Base-by-base conservation (phyloP, 1,284 basidiomycete genomes). In the Trichosporon sp. region DNA sequence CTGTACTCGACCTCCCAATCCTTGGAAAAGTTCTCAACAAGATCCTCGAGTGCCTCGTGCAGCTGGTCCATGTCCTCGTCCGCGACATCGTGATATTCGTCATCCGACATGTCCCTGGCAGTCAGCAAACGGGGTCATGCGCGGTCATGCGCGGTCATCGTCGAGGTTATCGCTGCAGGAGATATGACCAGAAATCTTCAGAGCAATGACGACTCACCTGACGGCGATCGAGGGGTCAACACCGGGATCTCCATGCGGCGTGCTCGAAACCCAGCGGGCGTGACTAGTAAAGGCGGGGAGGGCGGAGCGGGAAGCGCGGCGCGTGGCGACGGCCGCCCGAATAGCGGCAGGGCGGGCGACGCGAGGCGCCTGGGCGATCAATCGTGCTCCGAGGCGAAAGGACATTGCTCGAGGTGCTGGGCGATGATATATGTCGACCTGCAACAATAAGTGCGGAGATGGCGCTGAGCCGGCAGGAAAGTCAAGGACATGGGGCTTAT, bases 1-100 rank as follows among this genome's bases (percentile, higher is more conserved):
- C 91, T 91, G 82, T 98, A 98, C 82, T 98, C 96, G 14, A 98
- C 91, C 81, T 99, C 96, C 81, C 90, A 92, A 2, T 86, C 85
- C 1, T 89, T 86, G 80, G 81, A 83, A 54, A 78, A 78, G 35
- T 86, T 87, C 76, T 98, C 96, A 46, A 96, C 81, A 12, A 96
- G 77, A 6, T 85, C 84, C 80, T 98, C 96, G 43, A 98, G 85
- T 3, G 87, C 88, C 74, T 94, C 93, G 26, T 94, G 88, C 35
- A 98, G 82, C 10, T 81, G 85, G 73, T 93, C 91, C 92, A 99
- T 95, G 43, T 92, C 90, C 65, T 86, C 81, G 74, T 98, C 93
- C 0, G 96, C 89, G 40, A 93, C 84, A 59, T 84, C 81, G 79
- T 97, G 91, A 82, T 98, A 99, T 73, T 88, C 85, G 48, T 46